Base-by-base conservation (phyloP, 139 green algal genomes). In the Micractinium sp. region DNA sequence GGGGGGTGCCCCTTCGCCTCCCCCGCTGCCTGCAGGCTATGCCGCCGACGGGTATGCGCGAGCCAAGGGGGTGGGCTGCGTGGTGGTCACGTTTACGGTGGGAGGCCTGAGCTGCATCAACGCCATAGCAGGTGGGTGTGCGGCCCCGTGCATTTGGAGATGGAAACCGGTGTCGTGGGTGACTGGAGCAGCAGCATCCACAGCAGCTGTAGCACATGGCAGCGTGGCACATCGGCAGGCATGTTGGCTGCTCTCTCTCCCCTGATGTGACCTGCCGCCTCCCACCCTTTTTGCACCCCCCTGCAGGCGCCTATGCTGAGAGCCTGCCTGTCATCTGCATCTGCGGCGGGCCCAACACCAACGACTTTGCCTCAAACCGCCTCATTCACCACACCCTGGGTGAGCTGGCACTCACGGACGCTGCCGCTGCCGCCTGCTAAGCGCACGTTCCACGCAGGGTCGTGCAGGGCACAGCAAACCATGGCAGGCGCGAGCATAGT, bases 351-450 rank as follows among this genome's bases (percentile, higher is more conserved):
- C 95, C 95, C 79, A 97, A 97, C 91, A 90, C 61, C 77, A 97
- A 97, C 74, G 96, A 98, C 89, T 96, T 94, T 76, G 91, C 89
- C 39, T 90, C 90, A 73, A 96, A 95, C 90, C 94, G 92, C 80
- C 89, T 96, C 16, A 89, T 98, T 27, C 95, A 97, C 90, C 95
- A 98, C 94, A 98, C 95, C 63, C 95, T 93, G 4, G 95, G 95
- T 36, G 15, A 85, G 23, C 47, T 9, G 47, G 9, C 47, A 56
- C 47, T 56, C 47, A 56, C 7, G 5, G 47, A 9, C 47, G 9
- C 47, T 56, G 7, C 47, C 47, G 7, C 5, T 56, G 5, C 47
- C 47, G n/a, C 47, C 47, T 56, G 47, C 47, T 56, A 16, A 9
- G 7, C 9, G 47, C 47, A 9, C 47, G 47, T 5, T 56, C 9